Evolutionary conservation across 768 basidiomycete species (phyloP), one percentile per base, ranked within the genome.

Genomic region (Cyclocybe aegerita): DNA sequence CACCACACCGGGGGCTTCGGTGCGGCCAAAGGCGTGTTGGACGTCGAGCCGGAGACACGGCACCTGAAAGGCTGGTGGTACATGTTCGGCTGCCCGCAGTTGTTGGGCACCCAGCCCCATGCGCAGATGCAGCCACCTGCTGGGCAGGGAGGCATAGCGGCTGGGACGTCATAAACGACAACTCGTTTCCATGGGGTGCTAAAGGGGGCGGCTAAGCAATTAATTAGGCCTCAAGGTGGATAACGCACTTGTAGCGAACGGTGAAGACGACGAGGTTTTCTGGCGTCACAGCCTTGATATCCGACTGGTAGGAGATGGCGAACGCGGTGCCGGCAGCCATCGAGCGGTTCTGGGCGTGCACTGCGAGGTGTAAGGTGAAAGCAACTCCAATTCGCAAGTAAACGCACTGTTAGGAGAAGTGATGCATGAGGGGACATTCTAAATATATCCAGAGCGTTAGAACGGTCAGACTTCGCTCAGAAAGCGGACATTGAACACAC

Each of bases 131-230:
- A 82, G 5, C 80, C 80, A 23, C 60, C 78, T 7, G 63, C 43
- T 32, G 79, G 79, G 60, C 79, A 81, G 9, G 73, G 65, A 39
- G 80, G 80, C 63, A 81, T 62, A 7, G 64, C 69, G 8, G 70
- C 68, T 12, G 79, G 80, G 12, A 81, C 78, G 14, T 75, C 66
- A 55, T 79, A 82, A 9, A 60, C 61, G 7, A 73, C 65, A 3
- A 77, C 29, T 29, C 79, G 75, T 60, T 74, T 76, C 77, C 77
- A 82, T 3, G 80, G 79, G 2, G 80, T 80, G 56, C 78, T 80
- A 42, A 9, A 35, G 15, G 7, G 4, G 4, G 17, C 30, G 4
- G 14, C 46, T 46, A 9, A 35, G 34, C 14, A 46, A 7, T 9
- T n/a, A n/a, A 16, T 5, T 31, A 36, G 29, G 11, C 40, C 39